Evolutionary conservation across 495 filamentous ascomycete species (phyloP), one percentile per base, ranked within the genome.

Genomic region (Hypoxylon lenormandii): DNA sequence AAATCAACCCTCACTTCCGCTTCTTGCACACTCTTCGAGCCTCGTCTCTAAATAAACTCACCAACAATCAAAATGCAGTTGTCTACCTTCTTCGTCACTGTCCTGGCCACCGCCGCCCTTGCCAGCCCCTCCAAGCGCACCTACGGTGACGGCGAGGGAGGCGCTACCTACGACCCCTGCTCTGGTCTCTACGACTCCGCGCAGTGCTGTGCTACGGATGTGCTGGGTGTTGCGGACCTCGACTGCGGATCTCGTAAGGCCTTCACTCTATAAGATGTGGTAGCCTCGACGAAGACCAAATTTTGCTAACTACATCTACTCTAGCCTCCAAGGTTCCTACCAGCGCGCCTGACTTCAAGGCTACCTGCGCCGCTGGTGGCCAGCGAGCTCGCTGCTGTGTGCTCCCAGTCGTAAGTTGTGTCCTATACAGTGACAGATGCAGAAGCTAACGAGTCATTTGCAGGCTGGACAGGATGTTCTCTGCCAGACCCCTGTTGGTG

Each of bases 161-260:
- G 5, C 18, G 1, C 38, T 21, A 13, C 21, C 56, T 75, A 69
- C 53, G 60, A 56, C 26, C 40, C 67, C 42, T 73, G 70, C 73
- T 58, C 23, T 42, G 72, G 71, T 19, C 64, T 72, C 30, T 72
- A 76, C 36, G 63, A 60, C 58, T 70, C 28, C 42, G 50, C 72
- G 12, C 76, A 75, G 43, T 84, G 82, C 78, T 84, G 82, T 67
- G 76, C 81, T 21, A 79, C 80, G 38, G 78, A 84, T 50, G 80
- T 83, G 37, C 76, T 82, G 19, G 78, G 79, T 42, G 65, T 84
- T 42, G 80, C 79, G 7, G 81, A 84, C 59, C 72, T 84, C 45
- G 75, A 84, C 71, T 84, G 82, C 70, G n/a, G 28, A 1, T 38
- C 59, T 30, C 79, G 82, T 84, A 80, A 68, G 80, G 5, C n/a